These are phyloP conservation scores for Aspergillus avenaceus DNA, from an alignment of 495 filamentous ascomycete species.

Conservation along the genomic window DNA sequence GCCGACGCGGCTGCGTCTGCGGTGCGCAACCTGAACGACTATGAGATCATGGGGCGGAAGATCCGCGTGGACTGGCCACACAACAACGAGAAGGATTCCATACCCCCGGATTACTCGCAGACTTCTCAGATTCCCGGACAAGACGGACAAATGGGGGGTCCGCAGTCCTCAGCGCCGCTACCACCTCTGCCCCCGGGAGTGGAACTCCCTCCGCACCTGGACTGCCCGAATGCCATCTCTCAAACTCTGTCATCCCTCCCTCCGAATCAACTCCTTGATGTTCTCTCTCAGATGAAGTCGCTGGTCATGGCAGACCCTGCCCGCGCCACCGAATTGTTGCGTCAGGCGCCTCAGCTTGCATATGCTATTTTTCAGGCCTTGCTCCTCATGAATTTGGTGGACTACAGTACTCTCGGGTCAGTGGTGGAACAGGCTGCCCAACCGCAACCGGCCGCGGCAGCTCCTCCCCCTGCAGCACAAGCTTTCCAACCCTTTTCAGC, in stretches of 20 bases:
- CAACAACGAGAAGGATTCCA: conserved; percentile 75
- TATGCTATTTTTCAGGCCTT: conserved; percentile 97
- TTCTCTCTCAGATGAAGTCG: conserved; percentile 90
- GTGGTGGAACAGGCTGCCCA: conserved; percentile 54
- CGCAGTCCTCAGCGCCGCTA: conserved; percentile 44
- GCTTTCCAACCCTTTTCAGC: conserved; percentile 32
- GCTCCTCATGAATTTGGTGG: conserved; percentile 88
- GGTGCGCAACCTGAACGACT: conserved; percentile 91
- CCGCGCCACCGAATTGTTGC: conserved; percentile 81
- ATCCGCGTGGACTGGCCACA: conserved; percentile 93
- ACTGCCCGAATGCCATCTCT: conserved; percentile 85
- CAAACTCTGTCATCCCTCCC: conserved; percentile 81
- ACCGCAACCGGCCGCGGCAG: conserved; percentile 32
- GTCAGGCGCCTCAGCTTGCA: conserved; percentile 85
- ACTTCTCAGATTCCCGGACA: conserved; percentile 25
- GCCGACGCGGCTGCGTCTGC: conserved; percentile 88
- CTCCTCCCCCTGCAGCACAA: conserved; percentile 28
- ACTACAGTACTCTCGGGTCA: conserved; percentile 52
- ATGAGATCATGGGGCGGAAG: conserved; percentile 93
- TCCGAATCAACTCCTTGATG: conserved; percentile 86
- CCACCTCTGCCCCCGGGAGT: conserved; percentile 81
- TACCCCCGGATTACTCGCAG: conserved; percentile 48
- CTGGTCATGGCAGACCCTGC: conserved; percentile 75
- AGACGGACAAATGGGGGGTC: conserved; percentile 33
- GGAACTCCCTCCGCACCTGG: conserved; percentile 74